These are phyloP conservation scores for Neonectria faginata DNA, from an alignment of 2,329 filamentous ascomycete genomes.

Conservation along the genomic window DNA sequence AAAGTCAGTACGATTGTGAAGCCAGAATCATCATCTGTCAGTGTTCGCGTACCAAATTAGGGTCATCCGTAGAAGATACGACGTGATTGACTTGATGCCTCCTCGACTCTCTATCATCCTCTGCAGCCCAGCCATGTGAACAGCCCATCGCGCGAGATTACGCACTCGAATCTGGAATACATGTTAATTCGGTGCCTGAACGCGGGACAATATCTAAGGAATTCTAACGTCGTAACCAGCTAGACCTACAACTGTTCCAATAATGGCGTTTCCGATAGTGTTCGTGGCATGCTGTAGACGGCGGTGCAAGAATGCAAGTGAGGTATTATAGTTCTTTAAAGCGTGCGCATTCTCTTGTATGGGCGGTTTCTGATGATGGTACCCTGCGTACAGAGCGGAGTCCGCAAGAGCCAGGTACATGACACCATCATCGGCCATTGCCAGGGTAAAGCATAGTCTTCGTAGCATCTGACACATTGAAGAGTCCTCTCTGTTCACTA, in stretches of 20 bases:
- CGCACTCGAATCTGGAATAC: not conserved
- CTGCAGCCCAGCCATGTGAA: not conserved
- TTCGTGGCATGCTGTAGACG: not conserved
- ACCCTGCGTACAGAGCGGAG: not conserved
- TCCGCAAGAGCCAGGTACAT: conserved; percentile 7
- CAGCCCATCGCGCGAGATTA: not conserved
- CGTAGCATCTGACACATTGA: conserved; percentile 1
- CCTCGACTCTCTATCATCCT: not conserved
- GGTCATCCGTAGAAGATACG: conserved; percentile 1
- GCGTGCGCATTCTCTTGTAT: not conserved
- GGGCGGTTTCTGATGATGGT: not conserved
- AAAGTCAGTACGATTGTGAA: not conserved
- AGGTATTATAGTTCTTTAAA: not conserved
- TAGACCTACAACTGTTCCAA: not conserved
- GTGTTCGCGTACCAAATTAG: not conserved
- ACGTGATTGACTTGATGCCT: not conserved
- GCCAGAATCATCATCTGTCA: not conserved
- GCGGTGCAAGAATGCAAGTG: not conserved
- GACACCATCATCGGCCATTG: not conserved
- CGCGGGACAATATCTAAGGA: too few relatives aligned
- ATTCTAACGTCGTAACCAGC: not conserved
- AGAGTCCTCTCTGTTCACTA: not conserved
- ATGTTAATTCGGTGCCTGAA: not conserved
- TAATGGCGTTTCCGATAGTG: not conserved
- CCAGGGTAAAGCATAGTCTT: not conserved